Conservation (phyloP, 2,329 filamentous ascomycete genomes). For the Acrocalymma vagum region DNA sequence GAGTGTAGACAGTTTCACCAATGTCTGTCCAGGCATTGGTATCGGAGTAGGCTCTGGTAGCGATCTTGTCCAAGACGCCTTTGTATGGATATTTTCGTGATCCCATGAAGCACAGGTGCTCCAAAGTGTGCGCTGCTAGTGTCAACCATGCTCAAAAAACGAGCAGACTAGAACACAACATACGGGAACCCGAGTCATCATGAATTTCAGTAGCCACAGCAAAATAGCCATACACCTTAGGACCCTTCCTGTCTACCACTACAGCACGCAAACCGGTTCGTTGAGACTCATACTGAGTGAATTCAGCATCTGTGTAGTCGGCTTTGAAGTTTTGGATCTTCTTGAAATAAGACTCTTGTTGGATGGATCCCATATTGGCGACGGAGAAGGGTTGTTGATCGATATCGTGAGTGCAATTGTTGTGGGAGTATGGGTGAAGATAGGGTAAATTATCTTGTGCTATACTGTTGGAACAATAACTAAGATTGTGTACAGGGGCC, state of each 20-base stretch:
- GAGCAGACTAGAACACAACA: conserved; percentile 15
- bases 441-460: conserved; percentile 3
- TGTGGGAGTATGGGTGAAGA: background rate
- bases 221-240: conserved; percentile 92
- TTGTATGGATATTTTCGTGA: conserved; percentile 95
- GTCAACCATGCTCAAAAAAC: conserved; percentile 10
- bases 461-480: conserved; percentile 4
- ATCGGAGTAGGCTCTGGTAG: conserved; percentile 88
- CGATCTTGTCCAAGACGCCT: conserved; percentile 91
- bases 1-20: conserved; percentile 94
- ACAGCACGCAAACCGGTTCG: conserved; percentile 94
- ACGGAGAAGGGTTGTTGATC: conserved; percentile 12
- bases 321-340: conserved; percentile 85
- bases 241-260: conserved; percentile 89
- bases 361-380: conserved; percentile 38
- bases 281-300: conserved; percentile 96
- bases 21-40: conserved; percentile 98
- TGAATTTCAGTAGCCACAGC: conserved; percentile 96
- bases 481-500: conserved; percentile 11
- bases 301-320: conserved; percentile 86
- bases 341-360: conserved; percentile 71
- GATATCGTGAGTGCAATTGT: background rate
- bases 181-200: conserved; percentile 89
- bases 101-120: conserved; percentile 69
- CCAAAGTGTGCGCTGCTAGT: conserved; percentile 56